These are phyloP conservation scores for Hsuehochloa calcarea DNA, from an alignment of 176 grass and related monocot genomes.

Conservation along the genomic window DNA sequence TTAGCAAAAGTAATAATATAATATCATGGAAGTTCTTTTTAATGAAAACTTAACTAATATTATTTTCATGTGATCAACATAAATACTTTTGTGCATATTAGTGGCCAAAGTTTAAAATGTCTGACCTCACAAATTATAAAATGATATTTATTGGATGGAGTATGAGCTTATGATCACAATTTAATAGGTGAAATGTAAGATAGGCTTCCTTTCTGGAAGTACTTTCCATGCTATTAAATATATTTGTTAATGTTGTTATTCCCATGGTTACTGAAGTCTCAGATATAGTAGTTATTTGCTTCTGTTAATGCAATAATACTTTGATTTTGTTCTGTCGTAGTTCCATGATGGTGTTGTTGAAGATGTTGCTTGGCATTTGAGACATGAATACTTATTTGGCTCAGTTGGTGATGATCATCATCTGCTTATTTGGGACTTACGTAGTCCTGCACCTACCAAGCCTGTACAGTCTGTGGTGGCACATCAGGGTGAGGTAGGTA, in stretches of 20 bases:
- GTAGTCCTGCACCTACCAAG: constrained; percentile 51
- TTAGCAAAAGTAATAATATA: neutral
- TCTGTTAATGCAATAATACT: constrained; percentile 12
- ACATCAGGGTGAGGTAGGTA: constrained; percentile 91
- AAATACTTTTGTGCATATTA: neutral
- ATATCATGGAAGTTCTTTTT: neutral
- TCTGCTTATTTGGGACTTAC: constrained; percentile 81
- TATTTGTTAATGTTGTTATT: neutral
- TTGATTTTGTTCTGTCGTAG: constrained; percentile 46
- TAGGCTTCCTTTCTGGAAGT: neutral
- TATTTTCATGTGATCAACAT: neutral
- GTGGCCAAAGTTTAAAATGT: neutral
- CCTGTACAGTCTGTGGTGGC: constrained; percentile 82
- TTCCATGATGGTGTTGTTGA: constrained; percentile 91
- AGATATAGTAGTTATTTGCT: neutral
- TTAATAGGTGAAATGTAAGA: neutral
- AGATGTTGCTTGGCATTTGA: constrained; percentile 98
- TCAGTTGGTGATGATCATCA: constrained; percentile 90
- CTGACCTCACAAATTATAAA: neutral
- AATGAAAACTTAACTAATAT: neutral
- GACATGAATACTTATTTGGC: constrained; percentile 90
- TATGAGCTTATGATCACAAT: neutral
- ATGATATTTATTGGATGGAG: neutral
- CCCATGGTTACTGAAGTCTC: neutral
- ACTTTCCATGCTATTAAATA: neutral